Conservation (phyloP, 495 filamentous ascomycete genomes). For the Copromyces sp. region DNA sequence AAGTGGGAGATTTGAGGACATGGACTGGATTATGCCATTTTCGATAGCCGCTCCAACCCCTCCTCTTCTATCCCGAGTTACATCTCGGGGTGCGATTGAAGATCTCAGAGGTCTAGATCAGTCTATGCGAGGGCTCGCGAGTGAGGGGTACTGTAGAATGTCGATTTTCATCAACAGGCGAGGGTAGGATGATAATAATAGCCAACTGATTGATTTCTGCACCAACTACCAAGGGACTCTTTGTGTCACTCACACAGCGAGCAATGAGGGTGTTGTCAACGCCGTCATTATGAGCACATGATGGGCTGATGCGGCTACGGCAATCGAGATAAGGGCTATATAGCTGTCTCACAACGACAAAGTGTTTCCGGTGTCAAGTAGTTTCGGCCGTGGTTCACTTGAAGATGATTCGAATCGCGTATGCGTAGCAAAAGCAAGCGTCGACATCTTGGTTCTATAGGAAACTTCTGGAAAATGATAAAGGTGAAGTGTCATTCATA, state of each 20-base stretch:
- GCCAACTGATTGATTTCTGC: not conserved
- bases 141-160: not conserved
- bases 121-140: not conserved
- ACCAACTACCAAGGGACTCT: not conserved
- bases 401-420: not conserved
- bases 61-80: not conserved
- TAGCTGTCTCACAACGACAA: not conserved
- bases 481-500: not conserved
- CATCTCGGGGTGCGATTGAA: not conserved
- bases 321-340: not conserved
- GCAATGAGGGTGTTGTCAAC: not conserved
- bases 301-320: not conserved
- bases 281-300: not conserved
- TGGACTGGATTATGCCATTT: not conserved
- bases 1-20: not conserved
- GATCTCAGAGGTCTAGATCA: not conserved
- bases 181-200: not conserved
- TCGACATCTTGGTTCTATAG: not conserved
- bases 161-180: not conserved
- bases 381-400: not conserved
- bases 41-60: not conserved
- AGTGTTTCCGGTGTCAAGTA: not conserved
- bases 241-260: not conserved
- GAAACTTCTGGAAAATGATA: not conserved
- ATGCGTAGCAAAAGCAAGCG: not conserved